Evolutionary conservation across 73 alveolate species (phyloP), one percentile per base, ranked within the genome.

Genomic region (Blepharisma stoltei): DNA sequence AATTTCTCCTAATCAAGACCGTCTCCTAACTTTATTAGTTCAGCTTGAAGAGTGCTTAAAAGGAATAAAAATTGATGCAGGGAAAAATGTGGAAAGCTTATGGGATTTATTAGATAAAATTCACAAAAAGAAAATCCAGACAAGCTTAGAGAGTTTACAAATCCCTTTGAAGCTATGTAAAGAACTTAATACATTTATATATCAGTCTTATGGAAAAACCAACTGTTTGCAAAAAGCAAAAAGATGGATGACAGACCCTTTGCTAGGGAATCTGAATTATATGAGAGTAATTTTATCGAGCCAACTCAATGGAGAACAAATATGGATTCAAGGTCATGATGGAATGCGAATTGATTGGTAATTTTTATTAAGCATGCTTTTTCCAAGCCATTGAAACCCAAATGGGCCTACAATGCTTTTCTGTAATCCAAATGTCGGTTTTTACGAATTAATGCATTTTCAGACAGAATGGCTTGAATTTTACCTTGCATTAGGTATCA

Each of bases 381-480:
- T 69, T 23, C 45, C 21, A 38, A 25, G 11, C 14, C n/a, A 9
- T 9, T 7, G 11, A 38, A 44, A n/a, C n/a, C 20, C 14, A 6
- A n/a, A 49, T 7, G 83, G 81, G 1, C 81, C 81, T 25, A 48
- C 81, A 14, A 55, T 76, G 43, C 21, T 76, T 25, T 54, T 55
- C 55, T 47, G 81, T 53, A 76, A 76, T 84, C 83, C 83, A 11
- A 76, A 76, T 53, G 83, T 83, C 6, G 83, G 81, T 20, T 76
- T 54, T 83, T 76, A 76, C 38, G 83, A 76, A 23, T n/a, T 55
- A 7, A 6, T 67, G 32, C n/a, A n/a, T 32, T 27, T 41, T 45
- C 20, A 23, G 3, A 21, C 55, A 21, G 83, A 76, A 65, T 76
- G 78, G 78, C 14, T 76, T 6, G 48, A 49, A 6, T 76, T 76